phyloP scores from a whole-genome alignment of 2,329 filamentous ascomycete species.

The Paecilomyces sp. region DNA sequence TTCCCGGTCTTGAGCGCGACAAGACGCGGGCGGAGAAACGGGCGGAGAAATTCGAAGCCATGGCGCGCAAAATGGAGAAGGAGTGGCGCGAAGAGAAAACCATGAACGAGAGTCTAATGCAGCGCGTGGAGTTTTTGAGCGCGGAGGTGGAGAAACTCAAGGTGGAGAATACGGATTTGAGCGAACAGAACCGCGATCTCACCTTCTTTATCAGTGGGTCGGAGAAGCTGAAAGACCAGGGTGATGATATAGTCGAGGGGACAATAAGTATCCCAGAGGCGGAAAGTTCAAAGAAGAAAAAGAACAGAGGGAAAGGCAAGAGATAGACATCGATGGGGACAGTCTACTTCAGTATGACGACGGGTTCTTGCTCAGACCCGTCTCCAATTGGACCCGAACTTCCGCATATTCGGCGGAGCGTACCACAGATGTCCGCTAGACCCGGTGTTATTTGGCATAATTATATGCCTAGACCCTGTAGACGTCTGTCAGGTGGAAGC shows the following conservation, averaged over 20 bases:
- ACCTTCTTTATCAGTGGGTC: conserved; percentile 80
- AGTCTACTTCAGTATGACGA: neutral
- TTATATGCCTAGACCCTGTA: neutral
- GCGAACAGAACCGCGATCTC: conserved; percentile 81
- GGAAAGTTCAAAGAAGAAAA: conserved; percentile 38
- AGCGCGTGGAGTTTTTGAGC: conserved; percentile 63
- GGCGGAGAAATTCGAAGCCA: conserved; percentile 63
- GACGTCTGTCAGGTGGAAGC: neutral
- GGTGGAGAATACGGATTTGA: conserved; percentile 61
- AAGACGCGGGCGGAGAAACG: conserved; percentile 61
- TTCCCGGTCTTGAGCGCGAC: conserved; percentile 66
- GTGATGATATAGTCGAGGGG: conserved; percentile 69
- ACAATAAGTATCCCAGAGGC: conserved; percentile 58
- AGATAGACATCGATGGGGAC: neutral
- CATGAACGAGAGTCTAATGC: conserved; percentile 72
- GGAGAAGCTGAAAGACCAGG: conserved; percentile 66
- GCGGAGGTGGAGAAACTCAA: conserved; percentile 52
- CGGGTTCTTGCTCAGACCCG: neutral
- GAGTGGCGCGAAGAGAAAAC: conserved; percentile 81
- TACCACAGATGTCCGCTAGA: neutral
- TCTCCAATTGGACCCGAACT: neutral
- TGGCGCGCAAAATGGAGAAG: conserved; percentile 68
- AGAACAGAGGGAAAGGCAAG: conserved; percentile 32
- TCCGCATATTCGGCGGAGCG: neutral
- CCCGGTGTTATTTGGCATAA: neutral